These are phyloP conservation scores for Pseudevernia furfuracea DNA, from an alignment of 495 filamentous ascomycete genomes.

Conservation along the genomic window DNA sequence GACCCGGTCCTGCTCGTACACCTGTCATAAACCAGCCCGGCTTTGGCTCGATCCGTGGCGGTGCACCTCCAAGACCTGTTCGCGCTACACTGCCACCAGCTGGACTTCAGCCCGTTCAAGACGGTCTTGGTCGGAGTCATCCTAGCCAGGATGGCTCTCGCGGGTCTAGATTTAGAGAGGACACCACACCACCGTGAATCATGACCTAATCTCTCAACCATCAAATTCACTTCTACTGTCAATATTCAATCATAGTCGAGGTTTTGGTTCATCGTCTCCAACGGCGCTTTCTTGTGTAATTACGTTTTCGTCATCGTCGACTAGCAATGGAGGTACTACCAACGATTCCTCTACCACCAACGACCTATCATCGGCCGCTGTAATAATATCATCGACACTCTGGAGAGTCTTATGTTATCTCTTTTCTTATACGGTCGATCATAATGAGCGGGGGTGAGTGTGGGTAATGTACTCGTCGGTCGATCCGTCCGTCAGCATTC, in stretches of 20 bases:
- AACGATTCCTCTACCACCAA: slow-evolving; percentile 7
- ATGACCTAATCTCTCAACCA: background rate
- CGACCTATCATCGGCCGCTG: slow-evolving; percentile 6
- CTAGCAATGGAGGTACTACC: slow-evolving; percentile 6
- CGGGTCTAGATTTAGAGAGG: slow-evolving; percentile 49
- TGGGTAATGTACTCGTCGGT: slow-evolving; percentile 9
- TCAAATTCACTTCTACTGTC: slow-evolving; percentile 18
- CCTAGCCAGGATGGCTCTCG: slow-evolving; percentile 49
- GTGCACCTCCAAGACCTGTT: slow-evolving; percentile 26
- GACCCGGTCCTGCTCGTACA: slow-evolving; percentile 43
- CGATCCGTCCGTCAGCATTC: slow-evolving; percentile 1
- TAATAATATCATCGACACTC: slow-evolving; percentile 8
- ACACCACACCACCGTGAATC: slow-evolving; percentile 22
- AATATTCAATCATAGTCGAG: slow-evolving; percentile 16
- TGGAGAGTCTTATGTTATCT: slow-evolving; percentile 11
- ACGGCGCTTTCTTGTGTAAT: slow-evolving; percentile 17
- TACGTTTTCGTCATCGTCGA: slow-evolving; percentile 5
- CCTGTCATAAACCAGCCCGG: slow-evolving; percentile 40
- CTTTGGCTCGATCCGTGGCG: slow-evolving; percentile 24
- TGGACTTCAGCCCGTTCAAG: slow-evolving; percentile 26
- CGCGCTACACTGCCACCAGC: slow-evolving; percentile 25
- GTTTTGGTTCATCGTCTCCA: slow-evolving; percentile 10
- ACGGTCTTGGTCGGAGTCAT: slow-evolving; percentile 47
- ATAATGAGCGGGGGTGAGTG: slow-evolving; percentile 10
- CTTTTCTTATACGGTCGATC: slow-evolving; percentile 13